Base-by-base conservation (phyloP, 2,329 filamentous ascomycete genomes). In the Penicillium sp. region DNA sequence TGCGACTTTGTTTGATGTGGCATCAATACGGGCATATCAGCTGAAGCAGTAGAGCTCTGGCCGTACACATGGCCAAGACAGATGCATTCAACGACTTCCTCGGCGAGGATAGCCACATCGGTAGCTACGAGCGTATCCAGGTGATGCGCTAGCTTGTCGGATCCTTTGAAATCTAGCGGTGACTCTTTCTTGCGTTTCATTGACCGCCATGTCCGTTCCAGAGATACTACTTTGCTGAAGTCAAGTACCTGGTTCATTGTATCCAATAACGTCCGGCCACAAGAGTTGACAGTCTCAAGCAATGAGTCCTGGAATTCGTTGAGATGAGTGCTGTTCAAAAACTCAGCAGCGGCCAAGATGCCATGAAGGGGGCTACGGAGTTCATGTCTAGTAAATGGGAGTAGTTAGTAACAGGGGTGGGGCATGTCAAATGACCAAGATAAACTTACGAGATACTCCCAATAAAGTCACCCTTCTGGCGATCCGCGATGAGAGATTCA, bases 81-180 rank as follows among this genome's bases (percentile, higher is more conserved):
- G 5, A 84, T 81, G 1, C 82, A 82, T 57, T 85, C 82, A 6
- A 82, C 77, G 0, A 82, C 82, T 61, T 84, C 82, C 66, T 84
- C 82, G 0, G 80, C 76, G 12, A 83, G 62, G 3, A 77, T 70
- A 17, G 77, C 75, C 0, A 83, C 66, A 56, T 82, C 77, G 0
- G 78, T 73, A 8, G 66, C 65, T 5, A 73, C 69, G 29, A 70
- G 70, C 0, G 67, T 70, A 49, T 75, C 73, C 39, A 75, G 59
- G 29, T 73, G 70, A 5, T 70, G 64, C 0, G 71, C 70, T 8
- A 74, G 61, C 36, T 66, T 70, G 50, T 74, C 69, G 7, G 68
- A 62, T 12, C 66, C 63, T 53, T 66, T 70, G 19, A 68, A 53
- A 6, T 73, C 72, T 2, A 68, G 64, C 8, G 62, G 49, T 2